Base-by-base conservation (phyloP, 2,329 filamentous ascomycete species). In the Fusarium neocosmosporiellum region DNA sequence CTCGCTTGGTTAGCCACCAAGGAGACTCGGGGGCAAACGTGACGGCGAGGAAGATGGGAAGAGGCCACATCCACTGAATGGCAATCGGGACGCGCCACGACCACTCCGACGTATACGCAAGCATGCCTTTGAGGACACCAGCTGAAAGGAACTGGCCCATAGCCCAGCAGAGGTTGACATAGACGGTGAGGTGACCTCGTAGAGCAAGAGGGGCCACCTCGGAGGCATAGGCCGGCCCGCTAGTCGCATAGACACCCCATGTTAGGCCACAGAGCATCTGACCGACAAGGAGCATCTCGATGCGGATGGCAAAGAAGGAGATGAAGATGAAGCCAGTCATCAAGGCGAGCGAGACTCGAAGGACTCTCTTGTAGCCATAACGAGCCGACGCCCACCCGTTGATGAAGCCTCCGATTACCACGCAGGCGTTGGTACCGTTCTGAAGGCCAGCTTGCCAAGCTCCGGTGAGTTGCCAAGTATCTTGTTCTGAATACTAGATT, bases 211-310 rank as follows among this genome's bases (percentile, higher is more conserved):
- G 85, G 7, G 80, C 82, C 0, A 87, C 82, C 65, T 87, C 85
- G 2, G 83, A 81, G 4, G 84, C 84, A 48, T 86, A 86, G 0
- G 85, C 80, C 0, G 84, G 84, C 0, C 79, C 81, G 5, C 81
- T 82, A 4, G 82, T 84, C 11, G 82, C 81, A 63, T 86, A 87
- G 18, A 85, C 79, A 7, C 84, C 84, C 76, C 82, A 83, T 0
- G 83, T 79, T 0, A 86, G 68, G 22, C 81, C 83, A n/a, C 83
- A 86, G 5, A 89, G 76, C 36, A 87, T 78, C 62, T 87, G 81
- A 7, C 85, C 86, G 0, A 83, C 81, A 0, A 87, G 77, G 9
- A 87, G 79, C 5, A 84, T 81, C 1, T 80, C 74, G 2, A 85
- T 77, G 4, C 79, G 79, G 5, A 79, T 75, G 1, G 80, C 79